Conservation (phyloP, 495 filamentous ascomycete genomes). For the Entonaema liquescens region DNA sequence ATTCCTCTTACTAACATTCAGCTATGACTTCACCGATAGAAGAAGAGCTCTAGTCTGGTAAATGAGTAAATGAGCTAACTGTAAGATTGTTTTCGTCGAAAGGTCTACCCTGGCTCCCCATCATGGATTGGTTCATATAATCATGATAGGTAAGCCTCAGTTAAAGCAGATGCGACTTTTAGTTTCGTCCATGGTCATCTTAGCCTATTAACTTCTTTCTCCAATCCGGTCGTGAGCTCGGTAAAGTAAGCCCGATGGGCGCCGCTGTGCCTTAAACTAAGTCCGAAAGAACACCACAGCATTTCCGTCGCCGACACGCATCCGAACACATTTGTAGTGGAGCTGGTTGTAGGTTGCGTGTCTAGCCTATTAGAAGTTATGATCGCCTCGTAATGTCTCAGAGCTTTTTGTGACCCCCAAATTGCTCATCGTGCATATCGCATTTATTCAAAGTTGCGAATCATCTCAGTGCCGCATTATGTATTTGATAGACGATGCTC, state of each 20-base stretch:
- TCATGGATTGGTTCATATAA: no score
- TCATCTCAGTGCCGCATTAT: neutral
- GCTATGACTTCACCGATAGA: neutral
- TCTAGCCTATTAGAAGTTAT: neutral
- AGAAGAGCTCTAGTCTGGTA: neutral
- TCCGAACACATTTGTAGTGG: neutral
- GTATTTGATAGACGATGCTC: neutral
- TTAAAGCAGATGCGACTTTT: no score
- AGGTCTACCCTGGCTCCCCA: no score
- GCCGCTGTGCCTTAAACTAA: conserved; percentile 2
- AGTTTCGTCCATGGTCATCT: no score
- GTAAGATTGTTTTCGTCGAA: neutral
- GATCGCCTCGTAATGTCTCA: neutral
- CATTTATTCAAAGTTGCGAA: neutral
- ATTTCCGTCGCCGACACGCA: neutral
- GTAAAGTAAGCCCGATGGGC: neutral
- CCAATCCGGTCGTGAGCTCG: neutral
- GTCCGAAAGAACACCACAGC: neutral
- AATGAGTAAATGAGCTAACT: neutral
- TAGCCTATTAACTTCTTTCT: neutral
- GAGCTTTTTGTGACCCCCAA: neutral
- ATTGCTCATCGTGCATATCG: neutral
- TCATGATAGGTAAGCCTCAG: neutral
- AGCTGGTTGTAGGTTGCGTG: neutral
- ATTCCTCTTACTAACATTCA: neutral